Percentiles rank a stretch among this genome's conserved stretches.
These are phyloP conservation scores for Erigeron philadelphicus DNA, from an alignment of 140 eudicot species.

Conservation along the genomic window DNA sequence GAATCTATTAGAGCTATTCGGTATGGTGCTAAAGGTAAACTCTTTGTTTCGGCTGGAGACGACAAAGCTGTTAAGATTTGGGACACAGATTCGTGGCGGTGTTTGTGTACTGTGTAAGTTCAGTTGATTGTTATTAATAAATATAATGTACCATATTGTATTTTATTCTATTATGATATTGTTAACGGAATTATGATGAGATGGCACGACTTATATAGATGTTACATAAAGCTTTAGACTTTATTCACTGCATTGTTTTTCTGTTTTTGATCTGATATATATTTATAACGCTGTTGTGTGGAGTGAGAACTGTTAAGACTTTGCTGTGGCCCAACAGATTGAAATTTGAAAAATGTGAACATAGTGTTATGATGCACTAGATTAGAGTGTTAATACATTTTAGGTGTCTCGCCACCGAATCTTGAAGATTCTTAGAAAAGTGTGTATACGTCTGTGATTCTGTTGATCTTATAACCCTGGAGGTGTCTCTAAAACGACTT, in stretches of 20 bases:
- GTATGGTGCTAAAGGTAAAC: conserved; percentile 68
- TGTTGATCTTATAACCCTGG: too few species aligned
- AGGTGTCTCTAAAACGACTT: too few species aligned
- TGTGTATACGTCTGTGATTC: too few species aligned
- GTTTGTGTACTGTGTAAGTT: conserved; percentile 68
- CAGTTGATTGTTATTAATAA: conserved; percentile 1
- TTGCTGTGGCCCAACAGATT: background rate
- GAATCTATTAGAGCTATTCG: conserved; percentile 84
- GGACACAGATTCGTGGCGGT: conserved; percentile 72
- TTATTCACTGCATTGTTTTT: background rate
- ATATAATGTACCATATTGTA: background rate
- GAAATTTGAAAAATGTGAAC: too few species aligned
- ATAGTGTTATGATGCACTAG: background rate
- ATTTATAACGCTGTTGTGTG: too few species aligned
- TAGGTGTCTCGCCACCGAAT: too few species aligned
- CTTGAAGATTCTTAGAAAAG: too few species aligned
- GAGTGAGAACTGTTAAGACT: too few species aligned
- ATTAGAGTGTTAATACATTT: background rate
- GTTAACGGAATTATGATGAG: background rate
- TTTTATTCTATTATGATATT: too few species aligned
- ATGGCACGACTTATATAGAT: background rate
- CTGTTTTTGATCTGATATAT: background rate
- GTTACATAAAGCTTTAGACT: background rate
- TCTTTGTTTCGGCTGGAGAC: conserved; percentile 89
- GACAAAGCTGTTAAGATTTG: conserved; percentile 82